Percentiles rank a stretch among this genome's conserved stretches.
These are phyloP conservation scores for Fusarium cyanostomum DNA, from an alignment of 2,329 filamentous ascomycete species.

Conservation along the genomic window DNA sequence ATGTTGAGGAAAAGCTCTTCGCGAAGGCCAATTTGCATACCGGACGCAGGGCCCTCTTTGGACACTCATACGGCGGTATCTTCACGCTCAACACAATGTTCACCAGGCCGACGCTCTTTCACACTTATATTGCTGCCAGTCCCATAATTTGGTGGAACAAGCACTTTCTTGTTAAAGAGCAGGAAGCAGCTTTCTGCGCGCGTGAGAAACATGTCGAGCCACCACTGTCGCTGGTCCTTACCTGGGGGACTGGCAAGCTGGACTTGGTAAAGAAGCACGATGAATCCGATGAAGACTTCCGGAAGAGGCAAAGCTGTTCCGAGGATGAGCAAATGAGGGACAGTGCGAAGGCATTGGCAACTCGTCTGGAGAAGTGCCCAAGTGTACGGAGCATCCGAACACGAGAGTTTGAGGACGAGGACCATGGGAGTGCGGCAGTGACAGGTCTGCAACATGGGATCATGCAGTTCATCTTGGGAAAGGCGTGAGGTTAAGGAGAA, in stretches of 20 bases:
- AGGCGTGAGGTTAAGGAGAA: neutral
- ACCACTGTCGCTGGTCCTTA: conserved; percentile 47
- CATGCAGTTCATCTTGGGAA: conserved; percentile 35
- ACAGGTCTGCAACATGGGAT: conserved; percentile 37
- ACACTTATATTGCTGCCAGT: conserved; percentile 56
- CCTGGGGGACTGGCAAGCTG: conserved; percentile 46
- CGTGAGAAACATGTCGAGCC: conserved; percentile 18
- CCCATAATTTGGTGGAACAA: conserved; percentile 60
- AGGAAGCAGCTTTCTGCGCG: conserved; percentile 42
- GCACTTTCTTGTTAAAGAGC: conserved; percentile 50
- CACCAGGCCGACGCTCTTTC: conserved; percentile 52
- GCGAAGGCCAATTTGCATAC: conserved; percentile 45
- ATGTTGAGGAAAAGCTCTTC: conserved; percentile 43
- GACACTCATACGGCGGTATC: conserved; percentile 60
- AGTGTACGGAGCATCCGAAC: conserved; percentile 34
- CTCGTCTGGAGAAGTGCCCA: conserved; percentile 28
- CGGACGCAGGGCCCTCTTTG: conserved; percentile 55
- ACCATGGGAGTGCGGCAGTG: conserved; percentile 38
- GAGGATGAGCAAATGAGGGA: conserved; percentile 40
- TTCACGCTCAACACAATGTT: conserved; percentile 58
- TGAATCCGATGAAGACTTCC: conserved; percentile 46
- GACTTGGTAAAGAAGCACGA: conserved; percentile 39
- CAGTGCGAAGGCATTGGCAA: conserved; percentile 26
- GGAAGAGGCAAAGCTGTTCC: conserved; percentile 37
- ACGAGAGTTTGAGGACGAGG: conserved; percentile 41